Base-by-base conservation (phyloP, 768 basidiomycete genomes). In the Lentinula sp. region DNA sequence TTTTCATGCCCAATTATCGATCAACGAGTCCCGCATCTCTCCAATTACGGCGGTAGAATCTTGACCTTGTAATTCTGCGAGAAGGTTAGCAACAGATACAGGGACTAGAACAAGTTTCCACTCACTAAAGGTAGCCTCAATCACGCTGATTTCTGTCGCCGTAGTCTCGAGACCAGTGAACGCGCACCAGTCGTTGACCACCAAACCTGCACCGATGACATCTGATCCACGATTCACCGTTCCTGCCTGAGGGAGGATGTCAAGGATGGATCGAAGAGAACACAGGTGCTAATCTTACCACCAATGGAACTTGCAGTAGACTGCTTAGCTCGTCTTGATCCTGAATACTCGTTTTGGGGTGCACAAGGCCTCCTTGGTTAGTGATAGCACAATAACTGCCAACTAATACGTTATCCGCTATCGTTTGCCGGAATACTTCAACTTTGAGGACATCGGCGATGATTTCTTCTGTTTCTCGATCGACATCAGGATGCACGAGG, bases 111-210 rank as follows among this genome's bases (percentile, higher is more conserved):
- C 36, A 46, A 15, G 33, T 60, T 52, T 16, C 49, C 23, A 85
- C 94, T 68, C 69, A 96, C 95, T 95, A 81, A 99, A 99, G 55
- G 94, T 82, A 32, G 95, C 95, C 73, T 99, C 97, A 67, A 98
- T 97, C 42, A 99, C 96, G 68, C 90, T 92, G 73, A 98, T 93
- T 74, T 99, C 97, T 57, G 96, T 98, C 43, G 97, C 97, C n/a
- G 97, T 99, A 63, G 97, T 98, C 70, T 99, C 97, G 33, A 97
- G 81, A 39, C 97, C 97, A n/a, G 95, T 94, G 76, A 98, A 98
- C 9, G 97, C 97, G 77, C 92, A 93, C 97, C 97, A 98, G 72
- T 98, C 97, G 69, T 99, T 99, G 61, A 98, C 97, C 60, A 99
- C 94, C 37, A 98, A 81, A 35, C 97, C 97, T 8, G 96, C 97